These are phyloP conservation scores for Emericellopsis cladophorae DNA, from an alignment of 2,329 filamentous ascomycete species.

Conservation along the genomic window DNA sequence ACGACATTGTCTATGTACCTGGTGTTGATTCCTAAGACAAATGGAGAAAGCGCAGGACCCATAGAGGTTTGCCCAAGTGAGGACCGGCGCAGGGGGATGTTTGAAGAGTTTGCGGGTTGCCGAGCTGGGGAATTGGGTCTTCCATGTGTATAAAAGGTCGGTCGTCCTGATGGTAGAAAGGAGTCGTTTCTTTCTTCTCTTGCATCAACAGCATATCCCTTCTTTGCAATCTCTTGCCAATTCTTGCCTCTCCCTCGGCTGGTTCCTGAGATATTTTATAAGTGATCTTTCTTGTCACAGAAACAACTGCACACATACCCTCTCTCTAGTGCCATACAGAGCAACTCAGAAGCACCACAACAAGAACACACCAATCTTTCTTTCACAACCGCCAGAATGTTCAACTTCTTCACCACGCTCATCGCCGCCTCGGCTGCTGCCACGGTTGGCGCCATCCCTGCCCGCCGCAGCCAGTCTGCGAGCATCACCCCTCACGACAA, in stretches of 20 bases:
- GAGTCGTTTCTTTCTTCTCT: neutral
- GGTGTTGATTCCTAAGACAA: too few relatives aligned
- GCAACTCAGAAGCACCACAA: neutral
- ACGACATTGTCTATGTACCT: too few relatives aligned
- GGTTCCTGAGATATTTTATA: neutral
- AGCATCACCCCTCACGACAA: slow-evolving; percentile 39
- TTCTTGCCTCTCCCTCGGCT: neutral
- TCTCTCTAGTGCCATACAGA: too few relatives aligned
- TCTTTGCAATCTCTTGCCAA: neutral
- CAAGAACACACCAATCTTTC: neutral
- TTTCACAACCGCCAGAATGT: slow-evolving; percentile 6
- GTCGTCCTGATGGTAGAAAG: neutral
- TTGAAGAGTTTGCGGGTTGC: neutral
- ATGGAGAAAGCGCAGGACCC: too few relatives aligned
- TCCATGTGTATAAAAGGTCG: neutral
- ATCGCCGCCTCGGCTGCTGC: slow-evolving; percentile 9
- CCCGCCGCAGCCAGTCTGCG: slow-evolving; percentile 4
- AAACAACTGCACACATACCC: neutral
- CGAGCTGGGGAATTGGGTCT: neutral
- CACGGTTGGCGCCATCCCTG: slow-evolving; percentile 8
- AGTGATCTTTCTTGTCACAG: neutral
- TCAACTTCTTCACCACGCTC: slow-evolving; percentile 9
- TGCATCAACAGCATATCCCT: neutral
- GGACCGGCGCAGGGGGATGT: too few relatives aligned
- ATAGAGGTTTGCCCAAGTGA: too few relatives aligned